phyloP scores from a whole-genome alignment of 1,284 basidiomycete species.

The Ustilago tritici region DNA sequence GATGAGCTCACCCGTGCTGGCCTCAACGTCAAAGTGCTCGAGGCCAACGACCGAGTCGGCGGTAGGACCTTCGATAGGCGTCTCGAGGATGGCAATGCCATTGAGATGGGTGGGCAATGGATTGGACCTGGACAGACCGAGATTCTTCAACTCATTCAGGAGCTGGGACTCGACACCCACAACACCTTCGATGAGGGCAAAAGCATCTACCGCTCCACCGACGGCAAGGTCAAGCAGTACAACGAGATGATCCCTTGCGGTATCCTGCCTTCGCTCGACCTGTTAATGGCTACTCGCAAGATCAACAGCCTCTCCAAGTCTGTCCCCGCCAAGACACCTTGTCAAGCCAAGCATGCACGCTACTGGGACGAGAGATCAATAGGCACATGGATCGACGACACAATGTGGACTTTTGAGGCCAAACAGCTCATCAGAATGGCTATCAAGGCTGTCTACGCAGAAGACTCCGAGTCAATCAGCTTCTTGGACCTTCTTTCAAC shows the following conservation, averaged over 20 bases:
- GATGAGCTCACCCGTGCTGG: slow-evolving; percentile 70
- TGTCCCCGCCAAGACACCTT: slow-evolving; percentile 32
- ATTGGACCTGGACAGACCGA: slow-evolving; percentile 72
- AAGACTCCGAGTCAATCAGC: slow-evolving; percentile 43
- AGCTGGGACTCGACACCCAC: slow-evolving; percentile 68
- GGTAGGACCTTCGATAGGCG: slow-evolving; percentile 71
- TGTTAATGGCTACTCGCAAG: slow-evolving; percentile 43
- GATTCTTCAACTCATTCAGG: slow-evolving; percentile 70
- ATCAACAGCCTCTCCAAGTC: slow-evolving; percentile 44
- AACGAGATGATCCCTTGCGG: slow-evolving; percentile 44
- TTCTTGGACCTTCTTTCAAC: slow-evolving; percentile 45
- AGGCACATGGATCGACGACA: slow-evolving; percentile 49
- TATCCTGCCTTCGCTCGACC: slow-evolving; percentile 37
- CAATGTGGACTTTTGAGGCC: slow-evolving; percentile 39
- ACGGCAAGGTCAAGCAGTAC: slow-evolving; percentile 37
- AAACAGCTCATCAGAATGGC: slow-evolving; percentile 44
- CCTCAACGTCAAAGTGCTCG: slow-evolving; percentile 71
- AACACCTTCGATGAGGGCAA: slow-evolving; percentile 45
- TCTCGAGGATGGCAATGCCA: slow-evolving; percentile 49
- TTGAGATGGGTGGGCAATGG: slow-evolving; percentile 73
- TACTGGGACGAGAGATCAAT: slow-evolving; percentile 47
- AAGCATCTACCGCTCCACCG: slow-evolving; percentile 43
- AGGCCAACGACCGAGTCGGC: slow-evolving; percentile 72
- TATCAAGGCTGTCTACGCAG: slow-evolving; percentile 51
- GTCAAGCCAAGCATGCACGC: slow-evolving; percentile 23